Conservation (phyloP, 164 flowering plant species). For the Umbellularia californica region DNA sequence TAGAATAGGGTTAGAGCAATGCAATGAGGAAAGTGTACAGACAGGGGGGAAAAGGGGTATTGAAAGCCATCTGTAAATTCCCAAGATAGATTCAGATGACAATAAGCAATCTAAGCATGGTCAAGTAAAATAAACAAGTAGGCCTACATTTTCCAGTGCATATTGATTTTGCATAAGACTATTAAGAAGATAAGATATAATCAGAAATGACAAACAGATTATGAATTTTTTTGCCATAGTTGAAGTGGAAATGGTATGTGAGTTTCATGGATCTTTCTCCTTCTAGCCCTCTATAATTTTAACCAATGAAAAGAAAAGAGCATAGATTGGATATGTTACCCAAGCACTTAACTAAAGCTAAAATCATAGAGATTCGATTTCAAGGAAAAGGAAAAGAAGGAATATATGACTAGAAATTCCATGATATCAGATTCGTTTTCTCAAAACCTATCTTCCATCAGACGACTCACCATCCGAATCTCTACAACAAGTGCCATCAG, state of each 20-base stretch:
- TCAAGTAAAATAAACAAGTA: not conserved
- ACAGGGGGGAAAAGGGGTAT: not conserved
- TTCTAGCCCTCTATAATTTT: no score
- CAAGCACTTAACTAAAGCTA: not conserved
- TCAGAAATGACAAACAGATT: not conserved
- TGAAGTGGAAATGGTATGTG: not conserved
- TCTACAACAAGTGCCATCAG: not conserved
- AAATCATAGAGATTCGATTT: not conserved
- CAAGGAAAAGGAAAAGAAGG: not conserved
- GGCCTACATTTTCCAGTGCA: not conserved
- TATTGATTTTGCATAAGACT: not conserved
- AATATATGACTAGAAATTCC: not conserved
- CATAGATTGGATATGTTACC: not conserved
- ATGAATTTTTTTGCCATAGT: not conserved
- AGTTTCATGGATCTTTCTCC: not conserved
- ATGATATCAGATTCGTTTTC: conserved; percentile 1
- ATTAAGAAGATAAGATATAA: not conserved
- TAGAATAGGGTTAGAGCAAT: not conserved
- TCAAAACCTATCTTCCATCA: not conserved
- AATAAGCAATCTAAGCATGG: not conserved
- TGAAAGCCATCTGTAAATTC: not conserved
- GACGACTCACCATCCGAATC: not conserved
- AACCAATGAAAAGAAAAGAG: not conserved
- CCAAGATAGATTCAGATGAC: not conserved
- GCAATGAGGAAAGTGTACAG: not conserved